Evolutionary conservation across 768 basidiomycete species (phyloP).

Genomic region (Plicaturopsis crispa): DNA sequence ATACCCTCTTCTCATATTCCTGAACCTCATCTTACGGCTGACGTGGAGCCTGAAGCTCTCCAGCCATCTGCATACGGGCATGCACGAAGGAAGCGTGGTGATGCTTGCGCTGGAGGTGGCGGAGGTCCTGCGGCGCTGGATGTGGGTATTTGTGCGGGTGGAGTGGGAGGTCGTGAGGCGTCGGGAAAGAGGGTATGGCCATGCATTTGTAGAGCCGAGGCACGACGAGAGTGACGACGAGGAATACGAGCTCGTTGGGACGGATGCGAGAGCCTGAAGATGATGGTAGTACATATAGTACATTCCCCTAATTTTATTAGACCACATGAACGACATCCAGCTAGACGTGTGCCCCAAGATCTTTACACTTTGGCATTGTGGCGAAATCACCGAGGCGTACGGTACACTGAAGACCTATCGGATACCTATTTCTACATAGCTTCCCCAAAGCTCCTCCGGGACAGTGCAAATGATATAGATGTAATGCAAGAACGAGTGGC

Average conservation of each 20-base stretch:
- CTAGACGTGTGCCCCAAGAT: too few species aligned
- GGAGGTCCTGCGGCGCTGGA: conserved; percentile 87
- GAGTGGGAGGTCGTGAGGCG: conserved; percentile 94
- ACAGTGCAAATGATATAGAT: too few species aligned
- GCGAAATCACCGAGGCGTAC: too few species aligned
- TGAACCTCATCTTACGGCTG: conserved; percentile 85
- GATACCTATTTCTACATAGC: too few species aligned
- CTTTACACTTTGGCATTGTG: too few species aligned
- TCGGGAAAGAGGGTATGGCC: conserved; percentile 13
- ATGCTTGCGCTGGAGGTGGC: conserved; percentile 90
- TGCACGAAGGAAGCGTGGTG: conserved; percentile 68
- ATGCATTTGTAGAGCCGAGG: neutral
- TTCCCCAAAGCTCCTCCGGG: too few species aligned
- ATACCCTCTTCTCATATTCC: conserved; percentile 75
- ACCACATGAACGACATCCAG: too few species aligned
- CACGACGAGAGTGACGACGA: neutral
- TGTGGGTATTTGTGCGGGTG: conserved; percentile 96
- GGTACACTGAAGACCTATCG: too few species aligned
- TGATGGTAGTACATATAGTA: too few species aligned
- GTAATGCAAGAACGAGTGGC: too few species aligned
- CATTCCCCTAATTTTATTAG: too few species aligned
- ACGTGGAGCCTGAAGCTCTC: conserved; percentile 93
- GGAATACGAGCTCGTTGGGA: neutral
- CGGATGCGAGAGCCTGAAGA: neutral
- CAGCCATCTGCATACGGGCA: conserved; percentile 70